phyloP scores from a whole-genome alignment of 1,284 basidiomycete genomes.

The Tilletia caries region DNA sequence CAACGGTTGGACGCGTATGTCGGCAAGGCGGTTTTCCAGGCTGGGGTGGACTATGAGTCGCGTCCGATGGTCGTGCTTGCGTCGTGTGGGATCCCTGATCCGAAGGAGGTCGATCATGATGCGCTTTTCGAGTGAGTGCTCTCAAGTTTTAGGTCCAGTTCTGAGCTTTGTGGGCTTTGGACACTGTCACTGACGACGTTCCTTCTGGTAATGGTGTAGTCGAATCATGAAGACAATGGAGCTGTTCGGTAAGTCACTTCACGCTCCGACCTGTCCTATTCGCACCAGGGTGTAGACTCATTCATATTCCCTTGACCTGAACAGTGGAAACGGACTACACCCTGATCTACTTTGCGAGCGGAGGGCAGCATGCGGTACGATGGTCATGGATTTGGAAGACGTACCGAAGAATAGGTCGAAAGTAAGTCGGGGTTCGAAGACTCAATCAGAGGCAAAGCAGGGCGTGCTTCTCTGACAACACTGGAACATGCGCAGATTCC shows the following conservation, averaged over 20 bases:
- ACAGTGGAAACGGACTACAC: constrained; percentile 72
- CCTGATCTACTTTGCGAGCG: constrained; percentile 77
- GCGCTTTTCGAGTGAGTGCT: constrained; percentile 69
- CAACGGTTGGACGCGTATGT: constrained; percentile 62
- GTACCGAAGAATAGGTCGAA: constrained; percentile 72
- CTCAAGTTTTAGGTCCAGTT: neutral
- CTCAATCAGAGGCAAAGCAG: neutral
- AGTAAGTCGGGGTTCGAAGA: constrained; percentile 53
- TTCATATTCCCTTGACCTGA: neutral
- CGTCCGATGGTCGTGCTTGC: constrained; percentile 80
- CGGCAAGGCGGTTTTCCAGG: constrained; percentile 72
- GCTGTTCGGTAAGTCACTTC: constrained; percentile 53
- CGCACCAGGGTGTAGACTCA: too few species aligned
- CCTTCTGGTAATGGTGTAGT: neutral
- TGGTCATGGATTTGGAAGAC: constrained; percentile 90
- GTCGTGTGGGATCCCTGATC: constrained; percentile 75
- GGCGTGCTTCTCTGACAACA: constrained; percentile 15
- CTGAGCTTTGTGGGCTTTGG: neutral
- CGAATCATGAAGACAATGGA: constrained; percentile 44
- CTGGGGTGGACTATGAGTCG: constrained; percentile 83
- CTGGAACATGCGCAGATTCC: constrained; percentile 57
- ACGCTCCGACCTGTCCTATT: neutral
- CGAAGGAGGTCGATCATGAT: constrained; percentile 71
- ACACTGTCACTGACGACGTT: neutral
- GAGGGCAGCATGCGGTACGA: constrained; percentile 68